Conservation (phyloP, 1,139 yeast genomes). For the Yamadazyma diospyri region DNA sequence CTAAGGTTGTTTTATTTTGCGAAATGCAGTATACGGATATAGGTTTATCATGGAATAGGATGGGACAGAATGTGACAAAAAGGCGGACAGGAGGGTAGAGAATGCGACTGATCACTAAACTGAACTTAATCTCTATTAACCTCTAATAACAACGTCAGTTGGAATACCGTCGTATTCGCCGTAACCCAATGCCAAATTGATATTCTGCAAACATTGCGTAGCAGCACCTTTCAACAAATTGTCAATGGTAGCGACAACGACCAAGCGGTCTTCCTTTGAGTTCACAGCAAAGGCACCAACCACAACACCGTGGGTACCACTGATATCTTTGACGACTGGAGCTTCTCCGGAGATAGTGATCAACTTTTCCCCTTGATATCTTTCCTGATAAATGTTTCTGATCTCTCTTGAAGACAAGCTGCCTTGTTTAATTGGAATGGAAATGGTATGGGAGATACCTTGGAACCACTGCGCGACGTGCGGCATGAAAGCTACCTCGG, state of each 20-base stretch:
- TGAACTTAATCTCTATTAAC: constrained; percentile 27
- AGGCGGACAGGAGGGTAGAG: no score
- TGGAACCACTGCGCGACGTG: constrained; percentile 99
- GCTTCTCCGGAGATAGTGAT: constrained; percentile 85
- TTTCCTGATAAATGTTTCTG: constrained; percentile 80
- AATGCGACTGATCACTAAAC: no score
- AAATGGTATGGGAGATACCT: constrained; percentile 90
- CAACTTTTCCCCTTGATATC: constrained; percentile 84
- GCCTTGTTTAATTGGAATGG: constrained; percentile 74
- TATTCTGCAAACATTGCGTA: constrained; percentile 95
- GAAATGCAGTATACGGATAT: no score
- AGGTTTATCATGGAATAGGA: no score
- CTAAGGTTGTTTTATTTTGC: no score
- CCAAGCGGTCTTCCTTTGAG: constrained; percentile 85
- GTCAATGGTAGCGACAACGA: constrained; percentile 91
- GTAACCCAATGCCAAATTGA: constrained; percentile 84
- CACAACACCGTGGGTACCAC: constrained; percentile 92
- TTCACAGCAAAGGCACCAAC: constrained; percentile 95
- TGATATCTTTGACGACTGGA: constrained; percentile 85
- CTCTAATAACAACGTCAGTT: constrained; percentile 47
- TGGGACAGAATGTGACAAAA: no score
- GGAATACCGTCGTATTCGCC: constrained; percentile 97
- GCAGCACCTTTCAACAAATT: constrained; percentile 97
- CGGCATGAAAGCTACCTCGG: constrained; percentile 84
- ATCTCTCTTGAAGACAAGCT: constrained; percentile 77